Evolutionary conservation across 495 filamentous ascomycete genomes (phyloP), one percentile per base, ranked within the genome.

Genomic region (Penicillium daleae): DNA sequence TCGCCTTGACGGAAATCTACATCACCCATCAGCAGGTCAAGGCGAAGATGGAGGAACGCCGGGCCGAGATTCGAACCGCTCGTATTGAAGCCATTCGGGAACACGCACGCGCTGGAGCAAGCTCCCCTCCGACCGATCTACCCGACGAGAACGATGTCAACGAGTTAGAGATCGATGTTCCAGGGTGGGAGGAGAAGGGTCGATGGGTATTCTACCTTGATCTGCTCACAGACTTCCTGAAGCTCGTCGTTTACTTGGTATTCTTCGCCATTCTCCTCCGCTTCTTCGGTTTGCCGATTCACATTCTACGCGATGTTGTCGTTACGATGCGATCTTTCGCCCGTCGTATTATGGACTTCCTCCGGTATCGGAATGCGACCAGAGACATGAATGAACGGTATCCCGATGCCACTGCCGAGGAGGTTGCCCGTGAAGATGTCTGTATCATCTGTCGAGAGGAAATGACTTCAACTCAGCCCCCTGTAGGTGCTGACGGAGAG

Each of bases 381-480:
- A 83, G 87, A 53, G 90, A 97, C 69, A 98, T 99, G 94, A 91
- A 93, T 68, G 85, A 87, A 49, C 85, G 90, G 66, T 98, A 97
- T 70, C 90, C 92, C 26, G 96, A 99, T 74, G 95, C 95, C 15
- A 97, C 91, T 6, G 80, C 85, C 7, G 93, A 97, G 61, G 95
- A 99, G 61, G 82, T 98, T 21, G 79, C 78, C 21, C 82, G 90
- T 51, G 94, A 97, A 67, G 90, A 96, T 66, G 94, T 94, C 13
- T 99, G 95, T 71, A 99, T 99, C 71, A 97, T 99, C 59, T 99
- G 95, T 76, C 87, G 95, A 60, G 96, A 98, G 73, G 92, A 96
- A 54, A 98, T 99, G 96, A 84, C 84, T 35, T 86, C 89, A 2
- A 93, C 89, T 86, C 69, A 74, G 39, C 79, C 71, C 31, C 71